A percentile compares a stretch with the other conserved stretches of the same genome.
Evolutionary conservation across 1,284 basidiomycete genomes (phyloP).

Genomic region (Uromyces viciae-fabae): DNA sequence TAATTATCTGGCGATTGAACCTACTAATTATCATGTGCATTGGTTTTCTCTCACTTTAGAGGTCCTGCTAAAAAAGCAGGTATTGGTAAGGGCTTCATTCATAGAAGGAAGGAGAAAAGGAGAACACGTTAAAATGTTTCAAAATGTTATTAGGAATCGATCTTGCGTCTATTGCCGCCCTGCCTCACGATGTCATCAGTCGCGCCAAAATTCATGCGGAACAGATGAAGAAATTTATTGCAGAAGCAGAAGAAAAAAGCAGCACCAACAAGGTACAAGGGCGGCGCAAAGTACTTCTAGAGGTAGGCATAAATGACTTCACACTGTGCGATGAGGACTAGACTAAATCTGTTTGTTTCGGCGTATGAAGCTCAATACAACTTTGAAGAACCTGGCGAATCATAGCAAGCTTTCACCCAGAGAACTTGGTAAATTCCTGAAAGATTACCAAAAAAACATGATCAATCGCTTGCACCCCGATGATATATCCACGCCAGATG

Average conservation of each 20-base stretch:
- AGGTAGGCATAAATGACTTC: neutral
- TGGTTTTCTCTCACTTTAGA: neutral
- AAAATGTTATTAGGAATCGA: conserved; percentile 24
- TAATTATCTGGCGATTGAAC: neutral
- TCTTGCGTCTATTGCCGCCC: conserved; percentile 29
- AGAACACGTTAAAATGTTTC: neutral
- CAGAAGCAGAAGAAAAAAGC: neutral
- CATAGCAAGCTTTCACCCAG: conserved; percentile 29
- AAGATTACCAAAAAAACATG: conserved; percentile 26
- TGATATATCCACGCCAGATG: too few relatives aligned
- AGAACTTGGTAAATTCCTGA: conserved; percentile 19
- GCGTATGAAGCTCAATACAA: neutral
- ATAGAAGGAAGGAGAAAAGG: neutral
- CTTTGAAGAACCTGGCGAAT: conserved; percentile 32
- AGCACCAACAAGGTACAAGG: conserved; percentile 10
- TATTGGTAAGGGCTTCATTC: conserved; percentile 16
- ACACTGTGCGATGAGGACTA: neutral
- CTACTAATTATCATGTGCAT: neutral
- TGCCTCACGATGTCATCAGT: conserved; percentile 31
- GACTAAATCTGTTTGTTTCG: neutral
- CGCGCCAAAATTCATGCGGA: conserved; percentile 7
- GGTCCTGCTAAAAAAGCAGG: conserved; percentile 32
- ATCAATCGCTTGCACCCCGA: conserved; percentile 25
- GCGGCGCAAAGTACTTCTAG: conserved; percentile 29
- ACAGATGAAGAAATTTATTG: neutral